Conservation (phyloP, 129 eudicot genomes). For the Saposhnikovia divaricata region DNA sequence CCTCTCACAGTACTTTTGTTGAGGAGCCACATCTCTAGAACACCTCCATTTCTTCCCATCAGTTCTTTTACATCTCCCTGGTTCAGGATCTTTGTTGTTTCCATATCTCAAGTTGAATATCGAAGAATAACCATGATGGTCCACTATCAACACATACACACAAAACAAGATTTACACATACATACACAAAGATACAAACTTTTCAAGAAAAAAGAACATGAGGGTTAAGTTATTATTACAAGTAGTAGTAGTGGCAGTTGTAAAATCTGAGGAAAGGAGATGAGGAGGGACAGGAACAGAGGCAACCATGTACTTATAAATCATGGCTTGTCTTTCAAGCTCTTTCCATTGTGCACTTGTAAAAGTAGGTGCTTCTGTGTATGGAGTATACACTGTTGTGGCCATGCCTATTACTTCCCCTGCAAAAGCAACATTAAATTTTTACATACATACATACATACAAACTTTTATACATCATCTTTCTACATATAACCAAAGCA, state of each 20-base stretch:
- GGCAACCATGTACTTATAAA: slow-evolving; percentile 61
- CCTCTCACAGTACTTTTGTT: slow-evolving; percentile 64
- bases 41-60: slow-evolving; percentile 82
- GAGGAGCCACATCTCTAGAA: slow-evolving; percentile 58
- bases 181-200: background rate
- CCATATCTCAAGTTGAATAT: slow-evolving; percentile 21
- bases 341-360: slow-evolving; percentile 68
- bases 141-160: slow-evolving; percentile 7
- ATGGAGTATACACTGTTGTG: slow-evolving; percentile 22
- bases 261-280: slow-evolving; percentile 32
- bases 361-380: slow-evolving; percentile 22
- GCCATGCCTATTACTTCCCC: slow-evolving; percentile 21
- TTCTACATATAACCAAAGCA: background rate
- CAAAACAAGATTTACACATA: background rate
- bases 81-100: slow-evolving; percentile 37
- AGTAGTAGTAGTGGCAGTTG: slow-evolving; percentile 4
- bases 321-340: slow-evolving; percentile 67
- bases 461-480: background rate
- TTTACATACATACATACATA: background rate
- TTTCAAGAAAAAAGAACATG: background rate
- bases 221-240: background rate
- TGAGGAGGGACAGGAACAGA: slow-evolving; percentile 62
- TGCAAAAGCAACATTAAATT: background rate
- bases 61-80: slow-evolving; percentile 59
- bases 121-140: background rate